phyloP scores from a whole-genome alignment of 208 protist genomes.

The Novymonas esmeraldas region DNA sequence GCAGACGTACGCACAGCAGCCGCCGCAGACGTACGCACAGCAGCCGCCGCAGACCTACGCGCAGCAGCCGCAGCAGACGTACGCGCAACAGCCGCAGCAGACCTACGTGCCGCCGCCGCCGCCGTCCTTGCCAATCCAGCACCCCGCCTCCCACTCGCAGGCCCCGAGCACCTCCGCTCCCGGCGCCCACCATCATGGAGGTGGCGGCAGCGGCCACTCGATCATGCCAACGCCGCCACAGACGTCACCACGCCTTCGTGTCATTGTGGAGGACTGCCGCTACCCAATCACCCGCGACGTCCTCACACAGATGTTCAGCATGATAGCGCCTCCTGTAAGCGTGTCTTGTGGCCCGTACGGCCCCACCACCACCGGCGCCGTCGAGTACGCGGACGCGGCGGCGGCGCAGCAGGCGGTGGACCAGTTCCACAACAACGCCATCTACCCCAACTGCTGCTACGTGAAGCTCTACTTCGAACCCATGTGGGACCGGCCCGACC shows the following conservation, averaged over 20 bases:
- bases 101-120: not conserved
- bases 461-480: constrained; percentile 60
- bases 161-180: not conserved
- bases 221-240: constrained; percentile 28
- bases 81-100: constrained; percentile 8
- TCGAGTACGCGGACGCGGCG: constrained; percentile 68
- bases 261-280: constrained; percentile 83
- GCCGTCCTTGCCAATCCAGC: not conserved
- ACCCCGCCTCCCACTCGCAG: not conserved
- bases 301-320: constrained; percentile 80
- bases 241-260: constrained; percentile 43
- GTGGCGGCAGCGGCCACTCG: constrained; percentile 12
- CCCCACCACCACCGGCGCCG: constrained; percentile 63
- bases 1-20: constrained; percentile 3
- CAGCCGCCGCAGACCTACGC: not conserved
- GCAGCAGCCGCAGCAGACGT: no score
- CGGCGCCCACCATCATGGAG: constrained; percentile 1
- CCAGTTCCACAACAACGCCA: constrained; percentile 77
- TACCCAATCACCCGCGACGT: constrained; percentile 85
- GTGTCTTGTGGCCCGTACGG: constrained; percentile 73
- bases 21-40: not conserved
- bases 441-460: constrained; percentile 88
- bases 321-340: constrained; percentile 57
- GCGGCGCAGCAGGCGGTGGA: constrained; percentile 62
- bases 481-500: constrained; percentile 25